Evolutionary conservation across 2,329 filamentous ascomycete species (phyloP), one percentile per base, ranked within the genome.

Genomic region (Dactylonectria macrodidyma): DNA sequence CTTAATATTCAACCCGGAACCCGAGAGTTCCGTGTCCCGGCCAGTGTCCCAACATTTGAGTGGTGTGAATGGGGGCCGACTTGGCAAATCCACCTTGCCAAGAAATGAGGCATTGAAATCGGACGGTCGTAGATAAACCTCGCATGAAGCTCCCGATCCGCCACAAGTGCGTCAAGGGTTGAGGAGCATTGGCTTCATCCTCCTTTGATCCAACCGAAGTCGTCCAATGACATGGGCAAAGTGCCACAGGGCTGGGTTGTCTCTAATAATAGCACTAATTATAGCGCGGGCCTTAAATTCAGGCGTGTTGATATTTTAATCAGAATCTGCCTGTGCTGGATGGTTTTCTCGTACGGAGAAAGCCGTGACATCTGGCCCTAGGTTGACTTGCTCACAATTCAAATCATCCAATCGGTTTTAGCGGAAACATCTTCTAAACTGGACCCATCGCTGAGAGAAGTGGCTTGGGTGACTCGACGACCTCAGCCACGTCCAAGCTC

Each of bases 401-500:
- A 11, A 6, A 3, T 12, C 5, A 8, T 12, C 48, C 48, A 51
- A 51, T 51, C 48, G 48, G 48, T 9, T 3, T 51, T 33, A 7
- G 7, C 16, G 48, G 14, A 44, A 7, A 30, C 3, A 9, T 51
- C 3, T 8, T 51, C 24, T 12, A 16, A 51, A 51, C 19, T 24
- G 26, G 10, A 9, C 26, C 5, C 26, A 16, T 30, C 48, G 3
- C 30, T 50, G 5, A 6, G 41, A 44, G 41, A 44, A 19, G 41
- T 44, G 16, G 16, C 41, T n/a, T 44, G 41, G 41, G 41, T n/a
- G 3, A 44, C 26, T 58, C 34, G 34, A 16, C 47, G 19, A 22
- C 41, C 33, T 26, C 22, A 55, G 62, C 26, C 50, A 48, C 41
- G 30, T 48, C 62, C 41, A 16, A 55, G 30, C 19, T 58, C 36